Conservation (phyloP, 495 filamentous ascomycete genomes). For the Acidomyces sp. region DNA sequence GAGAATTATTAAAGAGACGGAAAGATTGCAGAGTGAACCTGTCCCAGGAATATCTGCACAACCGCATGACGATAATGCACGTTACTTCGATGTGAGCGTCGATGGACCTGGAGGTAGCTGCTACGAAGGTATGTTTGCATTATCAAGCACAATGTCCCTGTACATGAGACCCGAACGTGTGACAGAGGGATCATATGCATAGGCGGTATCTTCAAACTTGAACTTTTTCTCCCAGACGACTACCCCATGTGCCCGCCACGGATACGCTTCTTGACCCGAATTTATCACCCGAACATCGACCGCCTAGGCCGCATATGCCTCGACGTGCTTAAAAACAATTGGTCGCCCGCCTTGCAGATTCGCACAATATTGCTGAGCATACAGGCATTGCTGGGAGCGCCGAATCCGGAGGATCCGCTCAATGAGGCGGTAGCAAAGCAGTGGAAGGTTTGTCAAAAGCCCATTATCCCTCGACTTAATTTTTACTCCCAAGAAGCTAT, state of each 20-base stretch:
- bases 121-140: constrained; percentile 57
- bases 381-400: constrained; percentile 88
- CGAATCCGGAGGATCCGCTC: constrained; percentile 93
- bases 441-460: constrained; percentile 50
- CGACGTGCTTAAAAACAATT: constrained; percentile 98
- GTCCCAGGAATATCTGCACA: constrained; percentile 93
- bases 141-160: neutral
- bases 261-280: constrained; percentile 96
- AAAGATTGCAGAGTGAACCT: constrained; percentile 89
- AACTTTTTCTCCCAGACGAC: constrained; percentile 97
- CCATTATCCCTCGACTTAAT: neutral
- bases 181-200: neutral
- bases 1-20: constrained; percentile 95
- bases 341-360: constrained; percentile 96
- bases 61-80: constrained; percentile 95
- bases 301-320: constrained; percentile 93
- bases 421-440: constrained; percentile 95
- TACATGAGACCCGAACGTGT: no score
- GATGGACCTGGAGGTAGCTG: constrained; percentile 88
- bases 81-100: constrained; percentile 96
- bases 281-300: constrained; percentile 98
- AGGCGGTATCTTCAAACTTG: constrained; percentile 94
- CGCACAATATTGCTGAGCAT: constrained; percentile 95
- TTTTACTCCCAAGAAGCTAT: neutral
- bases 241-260: constrained; percentile 99